Percentiles rank a stretch among this genome's conserved stretches.
Conservation (phyloP, 2,329 filamentous ascomycete species). For the Alternaria sp. region DNA sequence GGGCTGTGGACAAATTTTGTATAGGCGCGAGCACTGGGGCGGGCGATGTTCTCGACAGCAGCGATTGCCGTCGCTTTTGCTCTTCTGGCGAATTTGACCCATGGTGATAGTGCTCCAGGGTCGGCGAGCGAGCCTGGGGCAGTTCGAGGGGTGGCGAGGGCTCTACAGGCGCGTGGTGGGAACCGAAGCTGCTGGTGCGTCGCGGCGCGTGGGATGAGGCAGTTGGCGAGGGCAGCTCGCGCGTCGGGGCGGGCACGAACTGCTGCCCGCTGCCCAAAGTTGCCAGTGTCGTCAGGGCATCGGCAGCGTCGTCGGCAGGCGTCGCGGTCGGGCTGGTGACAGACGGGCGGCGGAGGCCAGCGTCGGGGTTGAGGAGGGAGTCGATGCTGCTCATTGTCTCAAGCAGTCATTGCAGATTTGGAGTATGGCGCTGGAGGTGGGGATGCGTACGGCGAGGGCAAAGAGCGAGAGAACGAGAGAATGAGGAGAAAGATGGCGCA, state of each 20-base stretch:
- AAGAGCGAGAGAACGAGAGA: neutral
- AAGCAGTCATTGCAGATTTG: conserved; percentile 13
- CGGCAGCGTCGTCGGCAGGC: conserved; percentile 51
- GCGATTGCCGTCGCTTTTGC: conserved; percentile 49
- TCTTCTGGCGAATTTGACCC: conserved; percentile 57
- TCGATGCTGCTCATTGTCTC: conserved; percentile 48
- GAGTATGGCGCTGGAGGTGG: neutral
- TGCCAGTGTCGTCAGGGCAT: conserved; percentile 51
- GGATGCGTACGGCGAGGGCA: conserved; percentile 3
- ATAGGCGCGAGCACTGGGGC: conserved; percentile 54
- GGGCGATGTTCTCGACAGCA: conserved; percentile 41
- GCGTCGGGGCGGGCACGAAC: conserved; percentile 31
- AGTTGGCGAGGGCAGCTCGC: conserved; percentile 46
- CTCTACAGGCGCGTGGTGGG: conserved; percentile 50
- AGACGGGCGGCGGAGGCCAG: conserved; percentile 25
- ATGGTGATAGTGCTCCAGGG: conserved; percentile 59
- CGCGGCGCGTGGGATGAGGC: conserved; percentile 40
- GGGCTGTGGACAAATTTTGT: conserved; percentile 40
- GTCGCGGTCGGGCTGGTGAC: conserved; percentile 23
- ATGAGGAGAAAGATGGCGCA: conserved; percentile 4
- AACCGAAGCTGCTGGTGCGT: conserved; percentile 47
- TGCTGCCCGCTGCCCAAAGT: conserved; percentile 45
- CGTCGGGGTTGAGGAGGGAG: conserved; percentile 48
- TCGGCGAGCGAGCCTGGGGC: conserved; percentile 53
- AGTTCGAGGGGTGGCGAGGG: conserved; percentile 50